phyloP scores from a whole-genome alignment of 306 rosid species.

The Medicago ruthenica region DNA sequence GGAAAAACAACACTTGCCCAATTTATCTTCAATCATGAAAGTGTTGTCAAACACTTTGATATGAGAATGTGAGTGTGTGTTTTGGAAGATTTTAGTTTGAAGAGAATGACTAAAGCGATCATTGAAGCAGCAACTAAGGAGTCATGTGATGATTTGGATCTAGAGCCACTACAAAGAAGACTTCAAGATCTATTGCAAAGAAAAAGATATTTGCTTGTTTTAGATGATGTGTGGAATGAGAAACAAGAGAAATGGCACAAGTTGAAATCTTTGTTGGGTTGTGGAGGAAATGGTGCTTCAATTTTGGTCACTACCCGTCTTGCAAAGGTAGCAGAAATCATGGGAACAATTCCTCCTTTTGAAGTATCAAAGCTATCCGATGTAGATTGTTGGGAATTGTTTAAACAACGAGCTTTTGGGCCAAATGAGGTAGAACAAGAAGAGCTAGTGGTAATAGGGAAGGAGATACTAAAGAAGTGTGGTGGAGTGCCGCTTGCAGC shows the following conservation, averaged over 20 bases:
- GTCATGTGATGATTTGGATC: neutral
- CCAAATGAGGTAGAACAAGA: neutral
- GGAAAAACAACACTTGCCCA: slow-evolving; percentile 47
- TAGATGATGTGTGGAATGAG: neutral
- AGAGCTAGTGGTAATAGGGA: neutral
- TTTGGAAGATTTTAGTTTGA: slow-evolving; percentile 12
- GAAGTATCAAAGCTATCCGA: neutral
- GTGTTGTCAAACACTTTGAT: slow-evolving; percentile 29
- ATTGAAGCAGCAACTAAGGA: neutral
- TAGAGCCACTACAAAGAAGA: neutral
- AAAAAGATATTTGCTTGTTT: slow-evolving; percentile 32
- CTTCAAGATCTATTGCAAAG: slow-evolving; percentile 9
- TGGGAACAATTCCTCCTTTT: slow-evolving; percentile 26
- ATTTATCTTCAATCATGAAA: slow-evolving; percentile 32
- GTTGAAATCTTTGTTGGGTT: neutral
- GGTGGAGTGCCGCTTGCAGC: slow-evolving; percentile 34
- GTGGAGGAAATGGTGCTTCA: slow-evolving; percentile 36
- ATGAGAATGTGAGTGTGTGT: slow-evolving; percentile 30
- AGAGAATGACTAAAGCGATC: slow-evolving; percentile 3
- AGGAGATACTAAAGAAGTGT: slow-evolving; percentile 27
- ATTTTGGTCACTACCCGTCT: slow-evolving; percentile 30
- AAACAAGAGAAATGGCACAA: neutral
- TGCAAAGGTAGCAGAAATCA: slow-evolving; percentile 5
- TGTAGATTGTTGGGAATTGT: slow-evolving; percentile 9
- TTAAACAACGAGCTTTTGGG: slow-evolving; percentile 8